Conservation (phyloP, 164 flowering plant species). For the Chimonanthus praecox region DNA sequence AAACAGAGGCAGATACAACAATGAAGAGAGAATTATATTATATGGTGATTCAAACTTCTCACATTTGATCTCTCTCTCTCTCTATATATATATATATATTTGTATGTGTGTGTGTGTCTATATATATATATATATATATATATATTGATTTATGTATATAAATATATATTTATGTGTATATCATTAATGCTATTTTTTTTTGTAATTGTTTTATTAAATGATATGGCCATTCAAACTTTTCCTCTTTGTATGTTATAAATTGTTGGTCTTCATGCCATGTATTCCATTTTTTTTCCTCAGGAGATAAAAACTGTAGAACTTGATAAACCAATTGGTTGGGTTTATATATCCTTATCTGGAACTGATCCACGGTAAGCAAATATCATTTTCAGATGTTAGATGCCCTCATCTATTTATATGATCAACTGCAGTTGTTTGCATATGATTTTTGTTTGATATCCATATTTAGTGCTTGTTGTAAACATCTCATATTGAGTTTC, state of each 20-base stretch:
- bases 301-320: constrained; percentile 87
- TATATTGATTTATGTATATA: too few species aligned
- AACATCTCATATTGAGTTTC: too few species aligned
- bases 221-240: background rate
- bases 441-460: too few species aligned
- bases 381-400: background rate
- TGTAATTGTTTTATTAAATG: background rate
- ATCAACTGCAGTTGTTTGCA: background rate
- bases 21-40: too few species aligned
- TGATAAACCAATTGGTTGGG: constrained; percentile 86
- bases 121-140: too few species aligned
- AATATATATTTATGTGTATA: too few species aligned
- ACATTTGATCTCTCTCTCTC: too few species aligned
- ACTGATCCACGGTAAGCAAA: constrained; percentile 74
- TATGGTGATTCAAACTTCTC: too few species aligned
- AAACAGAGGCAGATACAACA: too few species aligned
- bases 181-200: background rate
- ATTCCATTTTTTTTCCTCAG: constrained; percentile 26
- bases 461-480: too few species aligned
- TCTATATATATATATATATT: too few species aligned
- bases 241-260: background rate
- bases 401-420: background rate
- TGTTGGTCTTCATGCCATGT: background rate
- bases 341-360: constrained; percentile 75
- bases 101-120: too few species aligned